Evolutionary conservation across 441 rosid species (phyloP), one percentile per base, ranked within the genome.

Genomic region (Erysimum pusillum): DNA sequence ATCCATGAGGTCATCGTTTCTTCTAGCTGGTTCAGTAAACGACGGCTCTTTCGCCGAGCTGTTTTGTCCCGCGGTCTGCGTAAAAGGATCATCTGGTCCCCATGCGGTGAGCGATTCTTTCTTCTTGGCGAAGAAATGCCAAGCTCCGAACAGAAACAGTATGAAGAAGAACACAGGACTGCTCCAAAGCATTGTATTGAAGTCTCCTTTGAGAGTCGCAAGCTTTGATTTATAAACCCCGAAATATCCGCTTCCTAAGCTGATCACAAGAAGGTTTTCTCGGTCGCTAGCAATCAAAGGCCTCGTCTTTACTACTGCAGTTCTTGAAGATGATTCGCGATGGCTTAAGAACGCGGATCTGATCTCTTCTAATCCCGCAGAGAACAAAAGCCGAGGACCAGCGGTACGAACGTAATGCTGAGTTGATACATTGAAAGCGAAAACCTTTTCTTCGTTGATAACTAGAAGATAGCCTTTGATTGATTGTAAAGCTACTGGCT

Each of bases 101-200:
- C 97, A 93, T 0, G 97, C 90, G 0, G 94, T 91, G 36, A 91
- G 88, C 0, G 90, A 89, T 52, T 91, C 98, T 81, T 96, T 93
- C 89, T 96, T 96, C 93, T 93, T 93, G 11, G 99, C 94, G 25
- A 96, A 96, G 74, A 96, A 91, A 57, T 91, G 93, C 97, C 99
- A 96, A 6, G 97, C 94, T 46, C 88, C 96, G 22, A 93, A 91
- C n/a, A 96, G 81, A 83, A 96, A 90, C 63, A 91, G 79, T 69
- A 96, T 72, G 80, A 96, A 93, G 70, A 96, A 84, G 79, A 93
- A 71, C 60, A 93, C 97, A 6, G 97, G 99, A 65, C 91, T 86
- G 22, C 96, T 93, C 93, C 97, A 96, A 15, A 85, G 81, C 95
- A 91, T 88, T 36, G 93, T 80, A 67, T 71, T 93, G 67, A 86